Conservation (phyloP, 345 rosid species). For the Lumnitzera littorea region DNA sequence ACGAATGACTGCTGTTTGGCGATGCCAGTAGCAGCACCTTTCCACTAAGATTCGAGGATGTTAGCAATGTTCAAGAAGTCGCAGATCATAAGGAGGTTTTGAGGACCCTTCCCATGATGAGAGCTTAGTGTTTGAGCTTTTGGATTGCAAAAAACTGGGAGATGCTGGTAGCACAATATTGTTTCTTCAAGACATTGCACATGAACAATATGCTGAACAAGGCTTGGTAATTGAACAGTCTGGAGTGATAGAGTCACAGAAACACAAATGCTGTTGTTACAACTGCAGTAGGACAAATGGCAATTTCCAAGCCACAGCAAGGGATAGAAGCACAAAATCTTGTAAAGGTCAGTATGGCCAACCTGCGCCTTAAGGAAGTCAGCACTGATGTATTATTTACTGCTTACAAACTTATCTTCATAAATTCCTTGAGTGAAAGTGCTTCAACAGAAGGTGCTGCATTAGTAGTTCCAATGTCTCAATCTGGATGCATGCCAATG, state of each 20-base stretch:
- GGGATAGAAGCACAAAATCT: constrained; percentile 90
- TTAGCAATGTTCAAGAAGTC: constrained; percentile 58
- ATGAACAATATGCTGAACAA: constrained; percentile 66
- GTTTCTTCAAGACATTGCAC: constrained; percentile 72
- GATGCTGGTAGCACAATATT: constrained; percentile 57
- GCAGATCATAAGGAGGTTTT: constrained; percentile 87
- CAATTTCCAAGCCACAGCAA: constrained; percentile 76
- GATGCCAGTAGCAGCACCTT: constrained; percentile 46
- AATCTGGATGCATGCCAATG: constrained; percentile 56
- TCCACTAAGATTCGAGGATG: constrained; percentile 66
- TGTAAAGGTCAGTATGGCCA: constrained; percentile 68
- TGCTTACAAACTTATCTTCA: constrained; percentile 60
- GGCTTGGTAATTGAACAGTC: constrained; percentile 70
- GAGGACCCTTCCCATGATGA: constrained; percentile 75
- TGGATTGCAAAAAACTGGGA: constrained; percentile 64
- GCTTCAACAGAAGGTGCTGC: constrained; percentile 71
- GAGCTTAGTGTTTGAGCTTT: constrained; percentile 76
- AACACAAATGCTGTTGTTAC: constrained; percentile 35
- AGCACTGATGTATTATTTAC: constrained; percentile 62
- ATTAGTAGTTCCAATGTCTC: constrained; percentile 45
- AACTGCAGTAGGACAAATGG: constrained; percentile 79
- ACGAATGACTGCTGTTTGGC: constrained; percentile 48
- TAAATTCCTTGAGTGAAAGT: constrained; percentile 72
- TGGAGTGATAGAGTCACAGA: constrained; percentile 40
- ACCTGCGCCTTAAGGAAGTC: constrained; percentile 66